Percentiles rank a stretch among this genome's conserved stretches.
Evolutionary conservation across 768 basidiomycete genomes (phyloP).

Genomic region (Cyathus striatus): DNA sequence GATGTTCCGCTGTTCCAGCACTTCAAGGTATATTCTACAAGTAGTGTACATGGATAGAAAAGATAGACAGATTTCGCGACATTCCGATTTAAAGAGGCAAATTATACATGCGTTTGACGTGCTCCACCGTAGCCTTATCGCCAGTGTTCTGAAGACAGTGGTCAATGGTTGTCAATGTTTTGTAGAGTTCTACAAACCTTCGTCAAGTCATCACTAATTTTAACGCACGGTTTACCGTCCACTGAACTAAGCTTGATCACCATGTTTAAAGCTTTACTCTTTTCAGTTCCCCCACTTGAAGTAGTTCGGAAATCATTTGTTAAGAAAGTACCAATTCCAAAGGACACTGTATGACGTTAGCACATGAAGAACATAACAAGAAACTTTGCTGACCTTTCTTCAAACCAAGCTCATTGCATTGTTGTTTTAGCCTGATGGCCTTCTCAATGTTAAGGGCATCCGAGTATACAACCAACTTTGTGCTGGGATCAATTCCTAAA

Average conservation of each 20-base stretch:
- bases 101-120: constrained; percentile 52
- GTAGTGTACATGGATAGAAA: too few relatives aligned
- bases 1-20: too few relatives aligned
- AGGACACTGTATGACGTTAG: constrained; percentile 50
- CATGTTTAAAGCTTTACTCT: constrained; percentile 85
- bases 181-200: constrained; percentile 42
- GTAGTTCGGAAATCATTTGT: constrained; percentile 79
- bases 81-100: constrained; percentile 19
- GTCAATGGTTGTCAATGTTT: not conserved
- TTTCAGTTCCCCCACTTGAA: constrained; percentile 36
- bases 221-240: constrained; percentile 73
- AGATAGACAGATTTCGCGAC: too few relatives aligned
- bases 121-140: constrained; percentile 47
- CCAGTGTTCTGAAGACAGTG: constrained; percentile 57
- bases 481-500: constrained; percentile 60
- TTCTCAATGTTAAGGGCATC: constrained; percentile 74
- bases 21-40: too few relatives aligned
- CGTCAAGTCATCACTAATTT: constrained; percentile 87
- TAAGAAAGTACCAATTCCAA: constrained; percentile 90
- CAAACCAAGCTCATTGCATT: constrained; percentile 72
- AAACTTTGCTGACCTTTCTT: constrained; percentile 35
- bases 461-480: constrained; percentile 79
- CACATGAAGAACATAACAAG: constrained; percentile 3
- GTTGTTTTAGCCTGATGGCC: constrained; percentile 62
- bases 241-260: constrained; percentile 89